These are phyloP conservation scores for Colletotrichum sp. DNA, from an alignment of 2,329 filamentous ascomycete genomes.

Conservation along the genomic window DNA sequence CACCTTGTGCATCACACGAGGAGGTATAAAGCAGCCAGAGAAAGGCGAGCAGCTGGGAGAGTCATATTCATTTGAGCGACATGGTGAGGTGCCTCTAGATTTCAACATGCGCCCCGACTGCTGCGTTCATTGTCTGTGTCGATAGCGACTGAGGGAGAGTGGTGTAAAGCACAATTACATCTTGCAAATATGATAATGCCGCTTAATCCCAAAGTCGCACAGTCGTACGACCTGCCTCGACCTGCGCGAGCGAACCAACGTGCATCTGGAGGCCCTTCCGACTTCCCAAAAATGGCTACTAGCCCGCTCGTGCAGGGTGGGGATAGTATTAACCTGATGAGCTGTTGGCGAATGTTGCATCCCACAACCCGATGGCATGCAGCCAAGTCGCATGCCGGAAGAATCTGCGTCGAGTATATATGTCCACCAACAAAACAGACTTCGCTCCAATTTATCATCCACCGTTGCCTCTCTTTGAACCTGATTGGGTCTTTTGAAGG, in stretches of 20 bases:
- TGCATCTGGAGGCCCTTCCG: background rate
- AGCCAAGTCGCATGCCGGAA: background rate
- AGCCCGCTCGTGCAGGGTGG: background rate
- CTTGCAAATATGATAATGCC: no score
- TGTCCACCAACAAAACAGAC: rapidly evolving
- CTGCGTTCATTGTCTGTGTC: no score
- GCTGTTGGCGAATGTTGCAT: background rate
- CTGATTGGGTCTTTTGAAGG: rapidly evolving
- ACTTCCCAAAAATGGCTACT: rapidly evolving
- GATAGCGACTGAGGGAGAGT: no score
- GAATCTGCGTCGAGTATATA: background rate
- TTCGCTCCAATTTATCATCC: background rate
- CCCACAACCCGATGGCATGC: background rate
- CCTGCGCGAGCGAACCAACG: background rate
- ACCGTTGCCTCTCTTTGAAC: background rate
- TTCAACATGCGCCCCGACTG: no score
- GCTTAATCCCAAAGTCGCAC: no score
- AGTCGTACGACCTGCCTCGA: no score
- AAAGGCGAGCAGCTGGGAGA: no score
- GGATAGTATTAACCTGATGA: rapidly evolving
- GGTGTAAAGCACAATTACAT: no score
- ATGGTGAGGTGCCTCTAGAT: no score
- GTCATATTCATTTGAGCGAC: no score
- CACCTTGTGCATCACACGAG: no score
- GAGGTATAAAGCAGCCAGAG: no score